A percentile compares a stretch with the other conserved stretches of the same genome.
These are phyloP conservation scores for Talaromyces sp. DNA, from an alignment of 2,329 filamentous ascomycete genomes.

Conservation along the genomic window DNA sequence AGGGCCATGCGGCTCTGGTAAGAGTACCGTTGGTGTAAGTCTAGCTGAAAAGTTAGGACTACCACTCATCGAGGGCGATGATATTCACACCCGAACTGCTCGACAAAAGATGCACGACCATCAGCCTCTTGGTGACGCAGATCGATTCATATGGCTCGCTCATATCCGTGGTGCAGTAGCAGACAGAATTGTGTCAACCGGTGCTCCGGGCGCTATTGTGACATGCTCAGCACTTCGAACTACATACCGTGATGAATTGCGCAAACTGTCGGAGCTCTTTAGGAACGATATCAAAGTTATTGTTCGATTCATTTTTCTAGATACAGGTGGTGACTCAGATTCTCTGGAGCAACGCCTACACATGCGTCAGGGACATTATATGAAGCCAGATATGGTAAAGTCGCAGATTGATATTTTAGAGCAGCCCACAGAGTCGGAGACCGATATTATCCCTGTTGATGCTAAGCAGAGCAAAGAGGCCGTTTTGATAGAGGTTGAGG, in stretches of 20 bases:
- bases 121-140: neutral
- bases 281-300: neutral
- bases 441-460: neutral
- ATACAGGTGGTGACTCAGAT: neutral
- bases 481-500: neutral
- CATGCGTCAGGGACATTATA: neutral
- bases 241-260: slow-evolving; percentile 54
- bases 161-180: neutral
- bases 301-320: neutral
- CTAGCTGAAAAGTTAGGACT: neutral
- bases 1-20: neutral
- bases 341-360: neutral
- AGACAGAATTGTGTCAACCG: neutral
- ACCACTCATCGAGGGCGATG: neutral
- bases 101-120: neutral
- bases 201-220: slow-evolving; percentile 41
- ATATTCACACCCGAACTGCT: neutral
- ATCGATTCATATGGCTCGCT: neutral
- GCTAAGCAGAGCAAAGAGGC: neutral
- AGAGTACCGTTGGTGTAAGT: neutral
- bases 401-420: neutral
- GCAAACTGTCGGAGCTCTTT: slow-evolving; percentile 31
- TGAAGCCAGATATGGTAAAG: neutral
- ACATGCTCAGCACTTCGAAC: slow-evolving; percentile 54
- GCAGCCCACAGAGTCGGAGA: neutral